Conservation (phyloP, 2,329 filamentous ascomycete species). For the Diaporthe australafricana region DNA sequence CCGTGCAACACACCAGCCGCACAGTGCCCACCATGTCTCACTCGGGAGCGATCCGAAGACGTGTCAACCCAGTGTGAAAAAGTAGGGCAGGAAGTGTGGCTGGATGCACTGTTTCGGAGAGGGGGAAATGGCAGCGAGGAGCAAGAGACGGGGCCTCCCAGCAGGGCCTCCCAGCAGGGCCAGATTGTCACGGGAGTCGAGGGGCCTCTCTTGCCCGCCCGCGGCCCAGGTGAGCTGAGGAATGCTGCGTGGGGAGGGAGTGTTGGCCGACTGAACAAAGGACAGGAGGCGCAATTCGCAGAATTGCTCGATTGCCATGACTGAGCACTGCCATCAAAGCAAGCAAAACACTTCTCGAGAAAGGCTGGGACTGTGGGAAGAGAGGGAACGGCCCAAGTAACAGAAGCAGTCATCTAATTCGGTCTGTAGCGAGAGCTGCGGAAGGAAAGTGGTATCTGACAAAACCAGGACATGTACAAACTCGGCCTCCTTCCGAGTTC, state of each 20-base stretch:
- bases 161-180: background rate
- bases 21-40: slow-evolving; percentile 24
- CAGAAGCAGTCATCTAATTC: slow-evolving; percentile 17
- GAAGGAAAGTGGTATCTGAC: slow-evolving; percentile 29
- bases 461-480: slow-evolving; percentile 8
- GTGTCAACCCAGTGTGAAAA: slow-evolving; percentile 1
- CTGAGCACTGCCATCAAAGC: background rate
- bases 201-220: background rate
- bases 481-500: background rate
- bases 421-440: slow-evolving; percentile 11
- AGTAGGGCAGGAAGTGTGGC: slow-evolving; percentile 9
- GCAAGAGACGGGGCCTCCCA: background rate
- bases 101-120: slow-evolving; percentile 23
- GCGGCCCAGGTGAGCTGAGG: slow-evolving; percentile 1
- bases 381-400: background rate
- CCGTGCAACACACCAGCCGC: slow-evolving; percentile 22
- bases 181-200: background rate
- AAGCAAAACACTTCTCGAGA: background rate
- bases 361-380: background rate
- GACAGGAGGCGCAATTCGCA: background rate
- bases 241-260: background rate
- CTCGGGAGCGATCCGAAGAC: slow-evolving; percentile 24
- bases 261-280: background rate
- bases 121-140: background rate
- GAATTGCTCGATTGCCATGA: background rate